These are phyloP conservation scores for Didymellaceae sp. DNA, from an alignment of 2,329 filamentous ascomycete species.

Conservation along the genomic window DNA sequence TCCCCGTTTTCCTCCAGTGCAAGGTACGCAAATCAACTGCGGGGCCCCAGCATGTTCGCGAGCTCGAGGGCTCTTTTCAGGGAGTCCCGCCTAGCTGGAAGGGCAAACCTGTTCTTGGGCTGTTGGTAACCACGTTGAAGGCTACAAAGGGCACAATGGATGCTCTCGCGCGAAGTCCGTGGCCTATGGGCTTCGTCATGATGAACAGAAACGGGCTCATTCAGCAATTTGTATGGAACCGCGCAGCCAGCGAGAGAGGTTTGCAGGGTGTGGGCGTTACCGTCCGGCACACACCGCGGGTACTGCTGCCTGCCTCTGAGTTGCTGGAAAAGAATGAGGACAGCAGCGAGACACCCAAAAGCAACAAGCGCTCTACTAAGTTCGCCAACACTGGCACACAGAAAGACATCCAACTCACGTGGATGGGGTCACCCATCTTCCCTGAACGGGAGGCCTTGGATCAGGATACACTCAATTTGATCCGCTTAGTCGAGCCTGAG, in stretches of 20 bases:
- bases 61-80: conserved; percentile 79
- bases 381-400: conserved; percentile 30
- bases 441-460: conserved; percentile 33
- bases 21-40: conserved; percentile 63
- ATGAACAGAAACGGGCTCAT: conserved; percentile 65
- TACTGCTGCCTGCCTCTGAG: conserved; percentile 17
- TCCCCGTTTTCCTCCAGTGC: conserved; percentile 68
- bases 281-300: conserved; percentile 37
- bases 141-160: conserved; percentile 82
- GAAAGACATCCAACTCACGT: conserved; percentile 47
- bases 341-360: neutral
- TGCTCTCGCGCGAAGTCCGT: conserved; percentile 69
- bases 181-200: conserved; percentile 75
- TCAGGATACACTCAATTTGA: conserved; percentile 30
- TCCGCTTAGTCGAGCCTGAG: conserved; percentile 3
- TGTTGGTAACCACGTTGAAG: conserved; percentile 72
- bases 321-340: conserved; percentile 15
- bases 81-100: conserved; percentile 78
- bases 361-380: conserved; percentile 14
- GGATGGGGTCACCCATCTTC: conserved; percentile 47
- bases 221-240: conserved; percentile 77
- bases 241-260: conserved; percentile 65
- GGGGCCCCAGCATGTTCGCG: conserved; percentile 69
- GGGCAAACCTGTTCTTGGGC: conserved; percentile 66
- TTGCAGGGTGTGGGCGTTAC: conserved; percentile 61